Percentiles rank a stretch among this genome's conserved stretches.
Evolutionary conservation across 352 stramenopile genomes (phyloP).

Genomic region (Bremia lactucae): DNA sequence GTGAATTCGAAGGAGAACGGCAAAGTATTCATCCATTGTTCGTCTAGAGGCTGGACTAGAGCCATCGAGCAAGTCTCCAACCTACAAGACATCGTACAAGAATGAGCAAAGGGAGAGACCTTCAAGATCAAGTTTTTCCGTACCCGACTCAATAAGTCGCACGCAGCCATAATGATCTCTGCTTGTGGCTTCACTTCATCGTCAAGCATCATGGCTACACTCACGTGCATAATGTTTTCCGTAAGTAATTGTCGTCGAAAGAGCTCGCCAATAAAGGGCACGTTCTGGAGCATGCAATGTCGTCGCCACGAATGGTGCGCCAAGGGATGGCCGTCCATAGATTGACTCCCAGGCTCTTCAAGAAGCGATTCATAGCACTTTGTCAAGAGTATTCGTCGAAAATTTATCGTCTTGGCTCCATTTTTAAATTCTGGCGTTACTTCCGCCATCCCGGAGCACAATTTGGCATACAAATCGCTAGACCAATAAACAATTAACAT

Average conservation of each 20-base stretch:
- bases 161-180: slow-evolving; percentile 61
- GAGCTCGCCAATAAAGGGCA: slow-evolving; percentile 60
- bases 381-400: slow-evolving; percentile 63
- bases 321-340: slow-evolving; percentile 8
- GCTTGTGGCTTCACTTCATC: slow-evolving; percentile 49
- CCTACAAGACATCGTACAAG: slow-evolving; percentile 16
- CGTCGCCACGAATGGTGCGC: slow-evolving; percentile 55
- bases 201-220: slow-evolving; percentile 77
- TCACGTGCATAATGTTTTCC: slow-evolving; percentile 81
- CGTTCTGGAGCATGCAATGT: slow-evolving; percentile 69
- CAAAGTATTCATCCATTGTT: slow-evolving; percentile 81
- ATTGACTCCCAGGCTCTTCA: slow-evolving; percentile 41
- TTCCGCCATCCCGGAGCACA: slow-evolving; percentile 54
- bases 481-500: neutral
- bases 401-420: slow-evolving; percentile 77
- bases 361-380: slow-evolving; percentile 76
- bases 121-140: neutral
- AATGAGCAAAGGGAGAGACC: neutral
- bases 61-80: slow-evolving; percentile 68
- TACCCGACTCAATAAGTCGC: slow-evolving; percentile 47
- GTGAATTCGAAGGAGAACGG: slow-evolving; percentile 44
- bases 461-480: slow-evolving; percentile 51
- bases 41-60: slow-evolving; percentile 68
- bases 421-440: slow-evolving; percentile 72
- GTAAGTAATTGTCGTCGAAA: slow-evolving; percentile 71